phyloP scores from a whole-genome alignment of 2,329 filamentous ascomycete genomes.

The Neonectria hederae region DNA sequence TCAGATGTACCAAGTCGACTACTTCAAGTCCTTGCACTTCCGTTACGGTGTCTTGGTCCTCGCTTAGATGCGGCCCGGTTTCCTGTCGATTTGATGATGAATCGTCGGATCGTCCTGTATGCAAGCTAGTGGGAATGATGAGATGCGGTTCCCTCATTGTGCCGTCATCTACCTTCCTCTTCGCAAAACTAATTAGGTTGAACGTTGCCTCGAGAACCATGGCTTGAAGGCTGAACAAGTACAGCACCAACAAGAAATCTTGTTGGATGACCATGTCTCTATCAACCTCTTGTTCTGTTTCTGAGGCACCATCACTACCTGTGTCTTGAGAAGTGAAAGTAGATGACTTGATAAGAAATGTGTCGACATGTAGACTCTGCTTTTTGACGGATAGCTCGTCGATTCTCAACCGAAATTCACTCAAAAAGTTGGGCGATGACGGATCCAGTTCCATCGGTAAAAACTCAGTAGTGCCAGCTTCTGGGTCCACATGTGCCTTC shows the following conservation, averaged over 20 bases:
- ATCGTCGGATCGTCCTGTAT: not conserved
- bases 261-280: conserved; percentile 13
- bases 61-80: not conserved
- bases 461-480: not conserved
- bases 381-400: conserved; percentile 9
- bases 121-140: not conserved
- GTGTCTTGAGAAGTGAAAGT: not conserved
- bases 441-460: conserved; percentile 3
- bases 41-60: not conserved
- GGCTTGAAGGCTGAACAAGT: conserved; percentile 16
- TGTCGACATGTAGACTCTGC: conserved; percentile 4
- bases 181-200: conserved; percentile 16
- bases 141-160: conserved; percentile 6
- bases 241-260: conserved; percentile 19
- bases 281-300: not conserved
- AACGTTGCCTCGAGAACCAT: conserved; percentile 19
- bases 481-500: not conserved
- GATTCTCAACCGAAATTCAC: not conserved
- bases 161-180: conserved; percentile 10
- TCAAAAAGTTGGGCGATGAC: conserved; percentile 7
- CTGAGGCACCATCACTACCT: not conserved
- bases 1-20: conserved; percentile 22
- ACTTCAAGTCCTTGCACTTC: conserved; percentile 14
- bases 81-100: not conserved
- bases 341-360: conserved; percentile 8